Evolutionary conservation across 345 rosid genomes (phyloP).

Genomic region (Eucalyptus victrix): DNA sequence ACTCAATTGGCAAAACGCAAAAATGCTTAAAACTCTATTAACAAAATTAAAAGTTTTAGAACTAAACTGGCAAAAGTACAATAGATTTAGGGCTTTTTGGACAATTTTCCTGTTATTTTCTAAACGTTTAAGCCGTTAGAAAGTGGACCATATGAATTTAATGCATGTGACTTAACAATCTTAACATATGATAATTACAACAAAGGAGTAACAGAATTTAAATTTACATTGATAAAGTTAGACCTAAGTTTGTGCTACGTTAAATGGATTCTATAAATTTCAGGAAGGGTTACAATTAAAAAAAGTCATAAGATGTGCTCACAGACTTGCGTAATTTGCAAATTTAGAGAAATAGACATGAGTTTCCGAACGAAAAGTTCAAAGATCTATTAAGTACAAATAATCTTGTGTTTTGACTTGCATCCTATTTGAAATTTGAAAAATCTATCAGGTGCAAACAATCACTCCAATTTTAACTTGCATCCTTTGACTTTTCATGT

Average conservation of each 20-base stretch:
- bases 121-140: too few species aligned
- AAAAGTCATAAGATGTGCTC: background rate
- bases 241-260: background rate
- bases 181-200: background rate
- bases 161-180: too few species aligned
- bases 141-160: too few species aligned
- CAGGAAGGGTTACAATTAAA: background rate
- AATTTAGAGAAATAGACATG: background rate
- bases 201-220: background rate
- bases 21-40: too few species aligned
- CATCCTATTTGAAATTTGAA: background rate
- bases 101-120: too few species aligned
- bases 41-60: too few species aligned
- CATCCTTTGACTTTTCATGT: background rate
- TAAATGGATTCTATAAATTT: background rate
- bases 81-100: too few species aligned
- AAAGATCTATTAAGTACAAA: background rate
- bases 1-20: fast-evolving
- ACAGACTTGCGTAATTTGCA: background rate
- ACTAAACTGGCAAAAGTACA: fast-evolving
- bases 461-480: background rate
- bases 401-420: background rate
- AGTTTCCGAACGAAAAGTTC: background rate
- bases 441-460: background rate
- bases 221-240: background rate